These are phyloP conservation scores for Aureobasidium sp. DNA, from an alignment of 2,329 filamentous ascomycete species.

Conservation along the genomic window DNA sequence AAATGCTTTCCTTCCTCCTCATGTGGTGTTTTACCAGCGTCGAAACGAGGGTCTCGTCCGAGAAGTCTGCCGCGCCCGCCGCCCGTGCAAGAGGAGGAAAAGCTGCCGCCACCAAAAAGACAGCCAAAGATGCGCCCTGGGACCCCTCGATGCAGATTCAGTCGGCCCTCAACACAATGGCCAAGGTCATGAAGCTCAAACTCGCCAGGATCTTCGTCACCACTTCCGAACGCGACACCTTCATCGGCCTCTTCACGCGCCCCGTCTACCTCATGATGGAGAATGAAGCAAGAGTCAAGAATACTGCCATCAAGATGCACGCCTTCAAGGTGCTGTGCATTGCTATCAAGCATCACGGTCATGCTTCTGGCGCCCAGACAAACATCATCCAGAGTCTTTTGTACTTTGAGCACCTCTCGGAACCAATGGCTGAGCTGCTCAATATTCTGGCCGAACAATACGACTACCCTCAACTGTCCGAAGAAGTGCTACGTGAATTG, in stretches of 20 bases:
- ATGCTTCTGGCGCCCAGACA: constrained; percentile 93
- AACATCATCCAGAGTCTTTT: constrained; percentile 96
- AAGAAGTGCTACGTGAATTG: constrained; percentile 86
- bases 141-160: constrained; percentile 85
- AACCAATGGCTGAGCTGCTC: constrained; percentile 97
- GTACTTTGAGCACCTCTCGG: constrained; percentile 97
- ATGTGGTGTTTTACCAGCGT: constrained; percentile 96
- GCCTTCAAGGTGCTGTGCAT: constrained; percentile 95
- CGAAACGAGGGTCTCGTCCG: constrained; percentile 74
- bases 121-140: constrained; percentile 67
- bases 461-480: constrained; percentile 89
- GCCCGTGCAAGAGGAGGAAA: constrained; percentile 64
- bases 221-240: constrained; percentile 91
- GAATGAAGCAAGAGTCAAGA: constrained; percentile 87
- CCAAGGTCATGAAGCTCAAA: constrained; percentile 89
- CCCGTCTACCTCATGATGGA: constrained; percentile 91
- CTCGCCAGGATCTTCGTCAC: constrained; percentile 89
- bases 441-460: constrained; percentile 96
- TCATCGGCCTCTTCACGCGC: constrained; percentile 82
- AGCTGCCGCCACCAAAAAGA: constrained; percentile 63
- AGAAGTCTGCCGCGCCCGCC: constrained; percentile 69
- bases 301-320: constrained; percentile 84
- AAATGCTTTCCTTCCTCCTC: constrained; percentile 87
- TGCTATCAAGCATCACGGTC: constrained; percentile 93
- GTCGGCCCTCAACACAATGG: constrained; percentile 84